phyloP scores from a whole-genome alignment of 495 filamentous ascomycete genomes.

The Stereocaulon alpinum region DNA sequence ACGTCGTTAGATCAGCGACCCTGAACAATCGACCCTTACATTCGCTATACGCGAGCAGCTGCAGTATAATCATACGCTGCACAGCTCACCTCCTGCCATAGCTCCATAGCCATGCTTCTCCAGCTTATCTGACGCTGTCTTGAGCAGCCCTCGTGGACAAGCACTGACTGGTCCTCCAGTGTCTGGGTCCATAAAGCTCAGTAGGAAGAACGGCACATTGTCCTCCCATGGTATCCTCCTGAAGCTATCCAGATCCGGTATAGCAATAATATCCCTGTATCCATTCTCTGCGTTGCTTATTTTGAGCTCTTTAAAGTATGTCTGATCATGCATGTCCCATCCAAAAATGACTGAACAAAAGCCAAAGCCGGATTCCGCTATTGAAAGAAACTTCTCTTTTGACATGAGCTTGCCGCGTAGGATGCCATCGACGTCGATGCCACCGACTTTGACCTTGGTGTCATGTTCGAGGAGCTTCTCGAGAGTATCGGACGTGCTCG shows the following conservation, averaged over 20 bases:
- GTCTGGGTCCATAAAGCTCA: slow-evolving; percentile 76
- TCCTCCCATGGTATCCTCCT: slow-evolving; percentile 93
- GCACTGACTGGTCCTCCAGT: slow-evolving; percentile 58
- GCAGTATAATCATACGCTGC: slow-evolving; percentile 3
- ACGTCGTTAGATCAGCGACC: slow-evolving; percentile 11
- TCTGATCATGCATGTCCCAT: slow-evolving; percentile 96
- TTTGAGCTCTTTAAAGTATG: slow-evolving; percentile 72
- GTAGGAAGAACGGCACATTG: slow-evolving; percentile 82
- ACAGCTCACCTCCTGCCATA: slow-evolving; percentile 77
- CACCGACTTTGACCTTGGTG: slow-evolving; percentile 81
- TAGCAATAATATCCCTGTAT: slow-evolving; percentile 78
- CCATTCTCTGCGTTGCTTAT: slow-evolving; percentile 92
- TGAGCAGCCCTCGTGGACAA: slow-evolving; percentile 71
- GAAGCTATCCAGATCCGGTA: slow-evolving; percentile 72
- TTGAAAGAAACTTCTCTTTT: slow-evolving; percentile 89
- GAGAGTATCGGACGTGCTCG: slow-evolving; percentile 47
- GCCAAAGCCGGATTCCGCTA: slow-evolving; percentile 76
- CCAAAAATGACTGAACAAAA: slow-evolving; percentile 96
- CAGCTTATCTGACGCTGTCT: slow-evolving; percentile 54
- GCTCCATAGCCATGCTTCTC: slow-evolving; percentile 57
- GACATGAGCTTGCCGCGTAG: slow-evolving; percentile 90
- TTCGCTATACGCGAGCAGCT: not conserved
- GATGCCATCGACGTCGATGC: slow-evolving; percentile 82
- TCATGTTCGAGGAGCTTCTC: slow-evolving; percentile 61
- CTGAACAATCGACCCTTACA: slow-evolving; percentile 6